A percentile compares a stretch with the other conserved stretches of the same genome.
Conservation (phyloP, 345 rosid species). For the Hibiscus trionum region DNA sequence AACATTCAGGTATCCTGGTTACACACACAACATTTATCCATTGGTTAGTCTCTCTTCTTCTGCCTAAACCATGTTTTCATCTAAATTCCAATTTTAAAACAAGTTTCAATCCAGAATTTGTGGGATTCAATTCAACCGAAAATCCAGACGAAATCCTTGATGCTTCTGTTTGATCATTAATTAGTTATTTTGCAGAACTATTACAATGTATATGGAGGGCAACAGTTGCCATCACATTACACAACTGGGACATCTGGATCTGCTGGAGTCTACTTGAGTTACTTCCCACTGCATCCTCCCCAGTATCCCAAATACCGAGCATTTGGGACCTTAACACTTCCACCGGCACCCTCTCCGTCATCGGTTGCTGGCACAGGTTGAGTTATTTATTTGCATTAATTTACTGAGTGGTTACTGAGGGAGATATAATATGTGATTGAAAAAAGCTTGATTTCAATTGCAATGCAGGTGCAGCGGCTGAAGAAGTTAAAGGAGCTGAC, state of each 20-base stretch:
- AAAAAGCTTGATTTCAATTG: no score
- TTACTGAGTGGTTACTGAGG: no score
- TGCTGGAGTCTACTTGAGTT: neutral
- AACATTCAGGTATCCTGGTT: slow-evolving; percentile 9
- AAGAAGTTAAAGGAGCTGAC: no score
- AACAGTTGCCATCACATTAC: neutral
- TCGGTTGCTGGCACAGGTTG: neutral
- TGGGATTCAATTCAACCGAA: neutral
- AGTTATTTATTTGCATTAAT: no score
- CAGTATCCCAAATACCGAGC: neutral
- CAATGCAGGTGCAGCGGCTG: no score
- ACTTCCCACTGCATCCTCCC: slow-evolving; percentile 7
- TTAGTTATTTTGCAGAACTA: neutral
- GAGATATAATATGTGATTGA: no score
- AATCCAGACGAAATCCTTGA: neutral
- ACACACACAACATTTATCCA: neutral
- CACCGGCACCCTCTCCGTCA: neutral
- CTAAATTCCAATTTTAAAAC: neutral
- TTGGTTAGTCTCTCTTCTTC: neutral
- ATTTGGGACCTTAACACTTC: neutral
- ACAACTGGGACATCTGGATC: neutral
- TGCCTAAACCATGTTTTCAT: neutral
- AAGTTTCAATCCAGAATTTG: neutral
- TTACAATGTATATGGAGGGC: slow-evolving; percentile 15
- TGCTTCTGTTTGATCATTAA: neutral